Evolutionary conservation across 1,284 basidiomycete genomes (phyloP), one percentile per base, ranked within the genome.

Genomic region (Moesziomyces parantarcticus): DNA sequence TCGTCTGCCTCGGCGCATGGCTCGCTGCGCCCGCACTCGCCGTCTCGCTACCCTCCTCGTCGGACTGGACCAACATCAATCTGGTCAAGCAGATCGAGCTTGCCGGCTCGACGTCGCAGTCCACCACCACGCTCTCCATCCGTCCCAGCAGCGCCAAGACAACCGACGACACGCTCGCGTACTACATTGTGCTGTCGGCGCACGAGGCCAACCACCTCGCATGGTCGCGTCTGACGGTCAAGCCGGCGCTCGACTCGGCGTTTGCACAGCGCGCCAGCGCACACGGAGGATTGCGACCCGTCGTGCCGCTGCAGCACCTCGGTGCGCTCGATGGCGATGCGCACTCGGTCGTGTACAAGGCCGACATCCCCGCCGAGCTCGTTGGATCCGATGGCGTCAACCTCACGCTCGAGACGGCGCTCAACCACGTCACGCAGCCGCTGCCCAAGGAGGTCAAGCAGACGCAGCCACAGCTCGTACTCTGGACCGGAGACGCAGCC

Each of bases 341-440:
- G 0, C 40, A 44, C 16, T 71, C 49, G 13, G 23, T 55, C n/a
- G 18, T 75, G 14, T 68, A 47, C 43, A 48, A 47, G 13, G 52
- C 62, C 3, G 18, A 59, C 3, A 50, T 74, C 25, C 72, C 73
- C 3, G 20, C 49, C 18, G 23, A 59, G 1, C 21, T 63, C 3
- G 42, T 67, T 0, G 53, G 49, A 1, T 44, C 25, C 0, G 56
- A 60, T 0, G 67, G 61, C 6, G 45, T 50, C 0, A 39, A 64
- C 3, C 23, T 74, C 18, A 67, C 61, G 5, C 58, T 74, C 40
- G 68, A 77, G 26, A 82, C 90, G 40, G 92, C 91, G 65, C 84
- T 97, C 51, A 91, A 93, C 43, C 92, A 94, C 80, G 87, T 89
- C 45, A 90, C 91, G 3, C 87, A 86, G 54, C 90, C 94, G 3